Conservation (phyloP, 257 asterid genomes). For the Salvia miltiorrhiza region DNA sequence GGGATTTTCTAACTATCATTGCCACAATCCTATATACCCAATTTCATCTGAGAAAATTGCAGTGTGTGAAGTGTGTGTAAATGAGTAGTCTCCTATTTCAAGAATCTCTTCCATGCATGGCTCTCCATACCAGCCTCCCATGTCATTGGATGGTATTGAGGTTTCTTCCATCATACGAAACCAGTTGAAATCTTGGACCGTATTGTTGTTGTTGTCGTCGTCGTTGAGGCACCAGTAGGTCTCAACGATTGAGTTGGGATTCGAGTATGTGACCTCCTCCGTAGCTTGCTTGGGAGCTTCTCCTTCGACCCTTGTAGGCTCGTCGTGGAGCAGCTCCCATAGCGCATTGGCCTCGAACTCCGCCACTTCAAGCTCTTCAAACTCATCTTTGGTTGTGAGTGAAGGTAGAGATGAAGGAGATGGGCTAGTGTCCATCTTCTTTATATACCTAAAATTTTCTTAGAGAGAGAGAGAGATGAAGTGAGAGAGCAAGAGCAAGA, state of each 20-base stretch:
- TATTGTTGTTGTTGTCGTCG: too few species aligned
- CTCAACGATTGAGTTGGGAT: not conserved
- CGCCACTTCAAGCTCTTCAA: conserved; percentile 30
- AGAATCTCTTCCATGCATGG: conserved; percentile 28
- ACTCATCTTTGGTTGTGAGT: conserved; percentile 22
- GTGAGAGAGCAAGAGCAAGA: not conserved
- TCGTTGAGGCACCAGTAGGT: conserved; percentile 13
- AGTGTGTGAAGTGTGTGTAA: conserved; percentile 14
- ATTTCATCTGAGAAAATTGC: conserved; percentile 33
- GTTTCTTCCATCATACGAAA: conserved; percentile 26
- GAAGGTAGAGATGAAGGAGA: conserved; percentile 25
- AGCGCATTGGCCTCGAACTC: conserved; percentile 37
- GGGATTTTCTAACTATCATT: conserved; percentile 21
- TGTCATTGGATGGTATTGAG: conserved; percentile 16
- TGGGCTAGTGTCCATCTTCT: conserved; percentile 33
- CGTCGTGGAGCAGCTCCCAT: conserved; percentile 37
- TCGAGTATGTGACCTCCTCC: not conserved
- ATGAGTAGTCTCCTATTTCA: conserved; percentile 29
- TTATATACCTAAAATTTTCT: not conserved
- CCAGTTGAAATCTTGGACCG: conserved; percentile 24
- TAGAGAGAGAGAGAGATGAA: conserved; percentile 13
- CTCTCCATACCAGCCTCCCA: conserved; percentile 28
- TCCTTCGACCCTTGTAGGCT: conserved; percentile 26
- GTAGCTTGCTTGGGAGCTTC: conserved; percentile 10
- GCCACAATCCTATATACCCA: conserved; percentile 46